Base-by-base conservation (phyloP, 2,329 filamentous ascomycete species). In the Fusarium sp. region DNA sequence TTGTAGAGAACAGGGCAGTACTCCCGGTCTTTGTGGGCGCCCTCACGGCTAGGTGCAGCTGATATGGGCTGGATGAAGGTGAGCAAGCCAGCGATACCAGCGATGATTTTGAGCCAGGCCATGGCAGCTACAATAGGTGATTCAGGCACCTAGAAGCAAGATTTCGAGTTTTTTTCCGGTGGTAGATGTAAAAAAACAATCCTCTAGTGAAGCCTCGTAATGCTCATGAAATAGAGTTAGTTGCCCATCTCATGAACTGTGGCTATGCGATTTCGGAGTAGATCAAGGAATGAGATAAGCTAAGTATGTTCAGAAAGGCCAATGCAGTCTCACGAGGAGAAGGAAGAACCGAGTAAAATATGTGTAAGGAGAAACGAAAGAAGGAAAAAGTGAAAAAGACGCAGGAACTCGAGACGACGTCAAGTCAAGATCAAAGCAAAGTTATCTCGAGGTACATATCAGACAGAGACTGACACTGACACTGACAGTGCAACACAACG, bases 1-100 rank as follows among this genome's bases (percentile, higher is more conserved):
- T 41, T 48, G 18, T 77, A 78, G 38, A 79, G 55, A 30, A 79
- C 44, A 36, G 77, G 75, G 30, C 77, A 79, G 53, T 78, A 78
- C 4, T 61, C n/a, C n/a, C n/a, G n/a, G n/a, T n/a, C 48, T 38
- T 72, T 60, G 22, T 54, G 64, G n/a, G 54, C 30, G 26, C 22
- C 26, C 30, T 66, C 60, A 39, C 41, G 66, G 30, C 70, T 72
- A 6, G 69, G 72, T 28, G 70, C 72, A 7, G 76, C 69, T 59
- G 66, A 69, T 38, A 51, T 59, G 28, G 62, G 48, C 22, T 63
- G 64, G 22, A 42, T 18, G 42, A 51, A 30, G 13, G 50, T 22
- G 47, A 72, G 18, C 30, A 76, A 45, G 59, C 58, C 47, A 30
- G 50, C 57, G 15, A 78, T 45, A 55, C 71, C 67, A 72, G 61